Percentiles rank a stretch among this genome's conserved stretches.
These are phyloP conservation scores for Aspergillus sp. DNA, from an alignment of 2,329 filamentous ascomycete genomes.

Conservation along the genomic window DNA sequence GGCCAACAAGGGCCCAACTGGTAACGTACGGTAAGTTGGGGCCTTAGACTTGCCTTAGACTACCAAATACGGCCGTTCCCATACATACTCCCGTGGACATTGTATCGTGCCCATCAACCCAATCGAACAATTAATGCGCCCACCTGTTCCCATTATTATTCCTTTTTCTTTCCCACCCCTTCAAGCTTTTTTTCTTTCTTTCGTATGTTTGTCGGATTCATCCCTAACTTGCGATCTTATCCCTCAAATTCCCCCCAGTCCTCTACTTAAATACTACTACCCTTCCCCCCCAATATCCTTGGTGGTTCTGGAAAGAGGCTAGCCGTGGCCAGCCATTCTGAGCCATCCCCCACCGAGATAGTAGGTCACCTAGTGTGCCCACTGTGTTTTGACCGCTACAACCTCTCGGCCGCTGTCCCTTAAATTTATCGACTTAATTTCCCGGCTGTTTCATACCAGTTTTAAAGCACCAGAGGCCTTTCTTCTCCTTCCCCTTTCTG, in stretches of 20 bases:
- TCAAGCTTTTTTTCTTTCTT: background rate
- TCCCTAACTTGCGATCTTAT: constrained; percentile 16
- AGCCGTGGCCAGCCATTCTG: constrained; percentile 11
- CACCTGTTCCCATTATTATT: constrained; percentile 3
- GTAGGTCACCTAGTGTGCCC: constrained; percentile 17
- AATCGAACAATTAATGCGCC: constrained; percentile 2
- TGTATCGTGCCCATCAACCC: constrained; percentile 4
- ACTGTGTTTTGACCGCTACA: constrained; percentile 32
- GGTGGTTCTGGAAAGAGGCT: constrained; percentile 11
- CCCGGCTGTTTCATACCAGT: constrained; percentile 26
- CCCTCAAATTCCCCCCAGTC: constrained; percentile 1
- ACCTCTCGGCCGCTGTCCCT: constrained; percentile 22
- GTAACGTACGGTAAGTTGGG: background rate
- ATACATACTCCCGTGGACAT: background rate
- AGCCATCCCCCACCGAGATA: constrained; percentile 18
- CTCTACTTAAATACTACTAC: background rate
- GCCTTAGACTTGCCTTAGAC: background rate
- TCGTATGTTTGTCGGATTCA: constrained; percentile 10
- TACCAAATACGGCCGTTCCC: background rate
- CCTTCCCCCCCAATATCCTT: constrained; percentile 7
- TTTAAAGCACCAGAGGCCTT: constrained; percentile 6
- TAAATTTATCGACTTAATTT: constrained; percentile 29
- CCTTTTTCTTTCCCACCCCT: background rate
- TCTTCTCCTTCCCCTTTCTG: constrained; percentile 15
- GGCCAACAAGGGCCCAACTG: background rate